phyloP scores from a whole-genome alignment of 371 early-diverging fungal species.

The Mortierella polycephala region DNA sequence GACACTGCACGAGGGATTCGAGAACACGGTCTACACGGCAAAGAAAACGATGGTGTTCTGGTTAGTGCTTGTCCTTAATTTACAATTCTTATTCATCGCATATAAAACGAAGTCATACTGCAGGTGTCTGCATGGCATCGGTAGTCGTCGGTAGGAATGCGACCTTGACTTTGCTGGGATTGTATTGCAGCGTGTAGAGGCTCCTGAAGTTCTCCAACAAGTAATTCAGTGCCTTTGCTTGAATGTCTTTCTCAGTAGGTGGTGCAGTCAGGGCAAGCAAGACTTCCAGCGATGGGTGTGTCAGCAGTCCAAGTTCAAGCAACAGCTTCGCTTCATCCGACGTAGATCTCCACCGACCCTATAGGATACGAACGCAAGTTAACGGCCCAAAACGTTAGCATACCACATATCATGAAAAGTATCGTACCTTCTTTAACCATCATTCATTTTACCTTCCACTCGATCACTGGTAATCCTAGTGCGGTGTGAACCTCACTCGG shows the following conservation, averaged over 20 bases:
- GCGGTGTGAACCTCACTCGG: slow-evolving; percentile 72
- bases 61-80: not conserved
- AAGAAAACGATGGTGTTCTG: not conserved
- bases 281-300: slow-evolving; percentile 63
- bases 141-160: slow-evolving; percentile 75
- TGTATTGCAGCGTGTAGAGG: slow-evolving; percentile 63
- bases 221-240: slow-evolving; percentile 69
- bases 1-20: slow-evolving; percentile 68
- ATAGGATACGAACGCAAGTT: not conserved
- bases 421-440: slow-evolving; percentile 57
- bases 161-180: slow-evolving; percentile 55
- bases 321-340: slow-evolving; percentile 74
- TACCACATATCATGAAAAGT: slow-evolving; percentile 56
- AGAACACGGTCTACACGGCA: slow-evolving; percentile 62
- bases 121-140: slow-evolving; percentile 60
- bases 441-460: slow-evolving; percentile 66
- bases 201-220: slow-evolving; percentile 78
- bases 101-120: not conserved
- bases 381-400: not conserved
- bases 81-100: not conserved
- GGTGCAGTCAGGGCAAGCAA: slow-evolving; percentile 67
- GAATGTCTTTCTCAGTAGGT: slow-evolving; percentile 51
- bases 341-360: slow-evolving; percentile 54
- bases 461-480: slow-evolving; percentile 76
- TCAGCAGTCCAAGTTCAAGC: slow-evolving; percentile 70